Evolutionary conservation across 768 basidiomycete species (phyloP), one percentile per base, ranked within the genome.

Genomic region (Suillus clintonianus): DNA sequence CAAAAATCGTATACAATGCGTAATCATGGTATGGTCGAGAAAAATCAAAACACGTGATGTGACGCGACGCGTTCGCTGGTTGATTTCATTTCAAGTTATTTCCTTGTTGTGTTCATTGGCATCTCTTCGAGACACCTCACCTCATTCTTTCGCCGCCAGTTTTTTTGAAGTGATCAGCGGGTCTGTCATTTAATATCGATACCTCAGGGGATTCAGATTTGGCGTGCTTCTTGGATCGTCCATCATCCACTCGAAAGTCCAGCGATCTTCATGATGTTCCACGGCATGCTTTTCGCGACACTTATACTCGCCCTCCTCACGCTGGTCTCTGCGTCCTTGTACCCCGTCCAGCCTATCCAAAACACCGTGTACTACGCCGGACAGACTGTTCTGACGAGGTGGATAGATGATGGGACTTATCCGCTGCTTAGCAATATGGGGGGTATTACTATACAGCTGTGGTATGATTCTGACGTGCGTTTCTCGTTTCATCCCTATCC

Each of bases 321-420:
- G 2, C 55, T 66, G 17, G 72, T 61, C 55, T 55, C 65, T 15
- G 81, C 78, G 32, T 78, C 78, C 8, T 70, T 88, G 30, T 87
- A 84, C 64, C 82, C 85, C 1, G 87, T 83, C 0, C 70, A 78
- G 17, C 88, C 87, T 4, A 64, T 82, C 17, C 74, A 81, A 37
- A 74, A 70, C 22, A 84, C 86, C 0, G 76, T 80, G 3, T 81
- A 81, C 64, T 69, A 70, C 36, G 78, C 83, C 41, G 86, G 85
- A 10, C 72, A 78, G 47, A 73, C 77, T 5, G 77, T 77, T 27
- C 45, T 69, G 10, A 69, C 87, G 4, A 79, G 71, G 4, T 90
- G 88, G 88, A 72, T 70, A 42, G 86, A 89, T 45, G 82, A 86
- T 50, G 70, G 73, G 7, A 70, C 51, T 1, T 65, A 65, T 9